Evolutionary conservation across 306 rosid genomes (phyloP).

Genomic region (Vicia faba): DNA sequence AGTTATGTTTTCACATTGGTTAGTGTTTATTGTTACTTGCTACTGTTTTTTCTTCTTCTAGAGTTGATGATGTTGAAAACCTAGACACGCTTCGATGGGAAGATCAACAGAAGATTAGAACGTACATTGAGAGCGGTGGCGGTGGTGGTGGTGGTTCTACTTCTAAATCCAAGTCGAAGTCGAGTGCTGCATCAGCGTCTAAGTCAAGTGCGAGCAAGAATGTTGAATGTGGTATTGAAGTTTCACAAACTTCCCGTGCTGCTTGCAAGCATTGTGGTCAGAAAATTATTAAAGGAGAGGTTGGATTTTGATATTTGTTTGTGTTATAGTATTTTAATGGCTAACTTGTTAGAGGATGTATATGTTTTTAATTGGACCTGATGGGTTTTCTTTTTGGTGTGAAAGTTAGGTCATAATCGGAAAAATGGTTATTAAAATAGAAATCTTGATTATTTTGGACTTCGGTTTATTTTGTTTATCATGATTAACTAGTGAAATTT

Average conservation of each 20-base stretch:
- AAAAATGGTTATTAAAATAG: slow-evolving; percentile 5
- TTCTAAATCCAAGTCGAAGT: slow-evolving; percentile 27
- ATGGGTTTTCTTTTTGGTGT: too few species aligned
- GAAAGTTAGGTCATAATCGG: slow-evolving; percentile 21
- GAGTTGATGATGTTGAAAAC: slow-evolving; percentile 89
- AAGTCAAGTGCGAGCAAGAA: slow-evolving; percentile 34
- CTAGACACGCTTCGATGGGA: slow-evolving; percentile 88
- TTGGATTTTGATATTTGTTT: slow-evolving; percentile 36
- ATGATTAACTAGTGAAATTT: not conserved
- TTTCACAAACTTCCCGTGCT: slow-evolving; percentile 82
- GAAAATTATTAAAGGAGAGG: slow-evolving; percentile 88
- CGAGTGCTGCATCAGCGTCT: slow-evolving; percentile 12
- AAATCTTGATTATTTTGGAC: slow-evolving; percentile 10
- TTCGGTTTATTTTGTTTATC: slow-evolving; percentile 33
- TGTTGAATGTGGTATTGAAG: slow-evolving; percentile 62
- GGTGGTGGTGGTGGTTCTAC: not conserved
- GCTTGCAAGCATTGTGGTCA: slow-evolving; percentile 69
- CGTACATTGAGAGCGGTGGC: slow-evolving; percentile 60
- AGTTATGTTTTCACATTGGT: slow-evolving; percentile 7
- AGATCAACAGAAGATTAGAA: slow-evolving; percentile 83
- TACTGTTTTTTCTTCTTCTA: slow-evolving; percentile 34
- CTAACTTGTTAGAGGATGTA: too few species aligned
- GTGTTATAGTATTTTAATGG: slow-evolving; percentile 7
- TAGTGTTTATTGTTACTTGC: not conserved
- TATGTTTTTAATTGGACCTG: too few species aligned